phyloP scores from a whole-genome alignment of 495 filamentous ascomycete genomes.

The Neurospora pannonica region DNA sequence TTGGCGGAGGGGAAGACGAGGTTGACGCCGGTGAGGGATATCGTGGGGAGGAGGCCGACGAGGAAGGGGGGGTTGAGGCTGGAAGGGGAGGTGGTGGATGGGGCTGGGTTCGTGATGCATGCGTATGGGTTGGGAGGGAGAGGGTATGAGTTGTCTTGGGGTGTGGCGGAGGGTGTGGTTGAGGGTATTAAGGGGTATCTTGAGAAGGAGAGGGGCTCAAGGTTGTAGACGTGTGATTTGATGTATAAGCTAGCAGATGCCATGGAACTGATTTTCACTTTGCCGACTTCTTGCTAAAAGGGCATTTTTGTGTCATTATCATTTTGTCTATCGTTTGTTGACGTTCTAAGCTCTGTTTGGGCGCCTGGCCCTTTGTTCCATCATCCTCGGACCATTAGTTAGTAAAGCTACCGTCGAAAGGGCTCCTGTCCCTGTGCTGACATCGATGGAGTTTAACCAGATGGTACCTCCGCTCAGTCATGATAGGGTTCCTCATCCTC shows the following conservation, averaged over 20 bases:
- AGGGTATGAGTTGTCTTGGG: slow-evolving; percentile 46
- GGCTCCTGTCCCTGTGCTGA: neutral
- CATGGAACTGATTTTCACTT: neutral
- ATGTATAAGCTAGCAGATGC: neutral
- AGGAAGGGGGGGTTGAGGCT: slow-evolving; percentile 33
- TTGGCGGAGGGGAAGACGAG: slow-evolving; percentile 15
- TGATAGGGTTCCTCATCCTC: neutral
- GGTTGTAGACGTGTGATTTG: slow-evolving; percentile 1
- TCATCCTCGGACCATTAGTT: neutral
- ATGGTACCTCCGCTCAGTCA: neutral
- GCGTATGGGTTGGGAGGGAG: slow-evolving; percentile 55
- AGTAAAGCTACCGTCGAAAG: neutral
- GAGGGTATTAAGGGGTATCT: slow-evolving; percentile 20
- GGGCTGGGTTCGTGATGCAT: slow-evolving; percentile 41
- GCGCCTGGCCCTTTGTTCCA: neutral
- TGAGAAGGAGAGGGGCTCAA: slow-evolving; percentile 1
- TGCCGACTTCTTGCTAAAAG: neutral
- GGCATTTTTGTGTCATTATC: neutral
- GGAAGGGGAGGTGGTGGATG: slow-evolving; percentile 29
- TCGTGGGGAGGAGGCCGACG: slow-evolving; percentile 31
- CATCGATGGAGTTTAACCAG: neutral
- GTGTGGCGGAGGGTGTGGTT: slow-evolving; percentile 32
- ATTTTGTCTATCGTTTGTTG: neutral
- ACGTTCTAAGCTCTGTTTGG: neutral
- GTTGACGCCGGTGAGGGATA: slow-evolving; percentile 31